A percentile compares a stretch with the other conserved stretches of the same genome.
Evolutionary conservation across 345 rosid species (phyloP).

Genomic region (Corymbia maculata): DNA sequence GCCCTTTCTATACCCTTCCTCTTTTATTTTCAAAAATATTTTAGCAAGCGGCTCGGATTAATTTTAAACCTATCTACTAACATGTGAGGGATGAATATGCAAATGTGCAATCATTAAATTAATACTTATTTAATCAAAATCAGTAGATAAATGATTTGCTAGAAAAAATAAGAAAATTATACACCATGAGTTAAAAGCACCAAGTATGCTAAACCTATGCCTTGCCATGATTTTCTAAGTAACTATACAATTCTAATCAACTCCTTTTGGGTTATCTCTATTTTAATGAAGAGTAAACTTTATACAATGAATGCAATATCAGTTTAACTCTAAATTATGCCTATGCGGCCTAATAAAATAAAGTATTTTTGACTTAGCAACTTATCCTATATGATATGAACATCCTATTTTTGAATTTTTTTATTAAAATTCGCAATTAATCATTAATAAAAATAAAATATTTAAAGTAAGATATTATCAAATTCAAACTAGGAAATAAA

Average conservation of each 20-base stretch:
- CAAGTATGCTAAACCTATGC: background rate
- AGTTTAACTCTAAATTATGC: background rate
- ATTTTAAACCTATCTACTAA: background rate
- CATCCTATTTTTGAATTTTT: no score
- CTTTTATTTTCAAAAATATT: no score
- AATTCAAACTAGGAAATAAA: background rate
- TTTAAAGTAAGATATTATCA: no score
- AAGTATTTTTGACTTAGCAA: background rate
- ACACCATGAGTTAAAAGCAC: background rate
- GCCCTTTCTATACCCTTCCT: background rate
- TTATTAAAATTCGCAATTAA: no score
- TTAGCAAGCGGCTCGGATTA: background rate
- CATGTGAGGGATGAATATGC: background rate
- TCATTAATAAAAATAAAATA: no score
- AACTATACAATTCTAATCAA: background rate
- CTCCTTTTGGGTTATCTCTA: background rate
- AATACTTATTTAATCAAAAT: no score
- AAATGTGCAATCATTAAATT: background rate
- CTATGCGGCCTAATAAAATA: background rate
- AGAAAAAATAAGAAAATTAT: no score
- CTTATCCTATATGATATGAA: background rate
- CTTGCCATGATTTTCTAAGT: background rate
- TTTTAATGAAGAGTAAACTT: background rate
- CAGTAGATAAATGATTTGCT: background rate
- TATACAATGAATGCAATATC: background rate